Percentiles rank a stretch among this genome's conserved stretches.
phyloP scores from a whole-genome alignment of 2,329 filamentous ascomycete species.

The Phyllosticta citrichinensis region DNA sequence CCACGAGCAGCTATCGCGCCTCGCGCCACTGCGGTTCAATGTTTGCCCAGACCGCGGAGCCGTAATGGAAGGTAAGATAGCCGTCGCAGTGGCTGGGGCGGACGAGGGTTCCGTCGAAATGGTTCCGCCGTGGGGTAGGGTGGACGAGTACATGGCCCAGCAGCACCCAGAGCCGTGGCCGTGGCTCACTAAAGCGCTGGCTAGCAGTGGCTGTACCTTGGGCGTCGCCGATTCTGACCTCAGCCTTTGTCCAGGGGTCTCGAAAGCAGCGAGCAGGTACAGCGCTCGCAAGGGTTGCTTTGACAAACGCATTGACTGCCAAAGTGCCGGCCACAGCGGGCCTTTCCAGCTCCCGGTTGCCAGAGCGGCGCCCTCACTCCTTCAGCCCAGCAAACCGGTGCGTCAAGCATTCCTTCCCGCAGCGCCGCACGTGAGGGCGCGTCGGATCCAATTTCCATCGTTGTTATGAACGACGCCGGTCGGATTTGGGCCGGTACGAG shows the following conservation, averaged over 20 bases:
- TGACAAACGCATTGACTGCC: neutral
- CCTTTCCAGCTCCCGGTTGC: neutral
- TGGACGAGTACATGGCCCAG: neutral
- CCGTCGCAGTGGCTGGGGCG: neutral
- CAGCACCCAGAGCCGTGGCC: neutral
- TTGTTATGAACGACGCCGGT: neutral
- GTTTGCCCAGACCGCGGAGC: neutral
- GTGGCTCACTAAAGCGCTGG: neutral
- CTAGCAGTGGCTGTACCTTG: neutral
- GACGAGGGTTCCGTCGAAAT: neutral
- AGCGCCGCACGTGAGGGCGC: neutral
- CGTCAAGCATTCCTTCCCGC: neutral
- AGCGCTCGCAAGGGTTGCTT: neutral
- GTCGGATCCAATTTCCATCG: neutral
- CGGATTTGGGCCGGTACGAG: neutral
- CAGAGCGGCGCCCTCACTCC: neutral
- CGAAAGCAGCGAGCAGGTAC: no score
- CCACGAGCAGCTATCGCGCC: neutral
- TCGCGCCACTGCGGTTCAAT: neutral
- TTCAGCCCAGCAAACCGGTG: neutral
- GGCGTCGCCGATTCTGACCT: neutral
- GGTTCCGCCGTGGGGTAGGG: neutral
- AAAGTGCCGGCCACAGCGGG: neutral
- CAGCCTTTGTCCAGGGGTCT: neutral
- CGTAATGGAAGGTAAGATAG: no score